phyloP scores from a whole-genome alignment of 2,329 filamentous ascomycete genomes.

The Macroventuria anomochaeta region DNA sequence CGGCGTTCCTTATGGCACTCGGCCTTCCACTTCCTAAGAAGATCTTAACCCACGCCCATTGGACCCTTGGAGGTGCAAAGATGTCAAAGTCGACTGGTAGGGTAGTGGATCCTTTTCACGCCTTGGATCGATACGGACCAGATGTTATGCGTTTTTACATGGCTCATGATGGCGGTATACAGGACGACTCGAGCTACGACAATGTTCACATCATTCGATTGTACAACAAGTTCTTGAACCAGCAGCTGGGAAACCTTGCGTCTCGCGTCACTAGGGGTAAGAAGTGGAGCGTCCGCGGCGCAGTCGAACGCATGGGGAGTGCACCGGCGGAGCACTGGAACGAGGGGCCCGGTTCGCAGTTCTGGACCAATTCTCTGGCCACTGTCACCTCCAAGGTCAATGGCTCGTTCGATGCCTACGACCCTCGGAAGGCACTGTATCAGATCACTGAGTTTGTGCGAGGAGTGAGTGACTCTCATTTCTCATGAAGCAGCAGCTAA shows the following conservation, averaged over 20 bases:
- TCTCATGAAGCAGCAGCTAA: background rate
- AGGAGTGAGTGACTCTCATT: slow-evolving; percentile 27
- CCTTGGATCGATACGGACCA: slow-evolving; percentile 84
- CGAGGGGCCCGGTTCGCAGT: slow-evolving; percentile 36
- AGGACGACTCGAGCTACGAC: slow-evolving; percentile 81
- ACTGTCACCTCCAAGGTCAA: slow-evolving; percentile 30
- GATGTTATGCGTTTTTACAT: slow-evolving; percentile 92
- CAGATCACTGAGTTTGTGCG: slow-evolving; percentile 39
- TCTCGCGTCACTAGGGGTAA: slow-evolving; percentile 72
- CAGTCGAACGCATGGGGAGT: slow-evolving; percentile 55
- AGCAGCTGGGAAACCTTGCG: slow-evolving; percentile 80
- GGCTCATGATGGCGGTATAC: slow-evolving; percentile 77
- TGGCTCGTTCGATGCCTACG: slow-evolving; percentile 33
- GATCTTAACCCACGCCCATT: slow-evolving; percentile 89
- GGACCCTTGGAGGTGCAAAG: slow-evolving; percentile 89
- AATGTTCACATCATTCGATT: slow-evolving; percentile 76
- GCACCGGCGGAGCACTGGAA: slow-evolving; percentile 37
- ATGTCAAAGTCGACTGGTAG: slow-evolving; percentile 98
- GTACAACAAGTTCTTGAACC: slow-evolving; percentile 81
- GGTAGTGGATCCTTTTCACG: slow-evolving; percentile 92
- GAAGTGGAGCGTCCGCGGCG: slow-evolving; percentile 70
- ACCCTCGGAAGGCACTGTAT: slow-evolving; percentile 37
- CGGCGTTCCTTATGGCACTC: slow-evolving; percentile 89
- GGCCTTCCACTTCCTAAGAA: slow-evolving; percentile 78
- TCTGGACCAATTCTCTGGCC: slow-evolving; percentile 50